Conservation (phyloP, 225 moss, liverwort and hornwort species). For the Pleurozium schreberi region DNA sequence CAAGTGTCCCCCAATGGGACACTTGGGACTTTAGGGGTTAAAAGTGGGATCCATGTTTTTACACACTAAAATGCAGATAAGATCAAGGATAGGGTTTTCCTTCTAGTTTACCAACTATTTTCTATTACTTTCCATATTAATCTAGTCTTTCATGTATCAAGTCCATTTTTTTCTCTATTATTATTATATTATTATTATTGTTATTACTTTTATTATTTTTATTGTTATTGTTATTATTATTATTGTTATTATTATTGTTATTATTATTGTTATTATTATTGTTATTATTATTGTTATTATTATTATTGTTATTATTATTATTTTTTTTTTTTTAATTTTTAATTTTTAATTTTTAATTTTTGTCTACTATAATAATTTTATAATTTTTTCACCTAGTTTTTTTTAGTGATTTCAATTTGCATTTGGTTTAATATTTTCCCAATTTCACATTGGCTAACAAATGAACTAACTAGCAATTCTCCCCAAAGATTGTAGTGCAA, state of each 20-base stretch:
- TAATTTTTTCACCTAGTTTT: neutral
- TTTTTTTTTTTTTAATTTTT: too few species aligned
- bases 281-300: too few species aligned
- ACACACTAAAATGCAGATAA: neutral
- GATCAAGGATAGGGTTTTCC: rapidly evolving
- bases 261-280: too few species aligned
- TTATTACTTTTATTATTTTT: too few species aligned
- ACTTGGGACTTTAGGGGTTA: too few species aligned
- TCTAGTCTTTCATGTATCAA: rapidly evolving
- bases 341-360: too few species aligned
- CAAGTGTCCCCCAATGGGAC: too few species aligned
- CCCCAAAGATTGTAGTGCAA: neutral
- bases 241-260: too few species aligned
- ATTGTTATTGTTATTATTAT: too few species aligned
- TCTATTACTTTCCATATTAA: too few species aligned
- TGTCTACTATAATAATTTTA: neutral
- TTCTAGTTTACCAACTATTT: neutral
- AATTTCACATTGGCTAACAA: neutral
- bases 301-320: too few species aligned
- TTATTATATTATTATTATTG: too few species aligned
- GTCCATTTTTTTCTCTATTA: neutral
- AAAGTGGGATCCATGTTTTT: neutral
- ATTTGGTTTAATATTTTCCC: neutral
- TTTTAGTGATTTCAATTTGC: neutral
- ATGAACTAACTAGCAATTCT: neutral